Conservation (phyloP, 345 rosid genomes). For the Streptanthus diversifolius region DNA sequence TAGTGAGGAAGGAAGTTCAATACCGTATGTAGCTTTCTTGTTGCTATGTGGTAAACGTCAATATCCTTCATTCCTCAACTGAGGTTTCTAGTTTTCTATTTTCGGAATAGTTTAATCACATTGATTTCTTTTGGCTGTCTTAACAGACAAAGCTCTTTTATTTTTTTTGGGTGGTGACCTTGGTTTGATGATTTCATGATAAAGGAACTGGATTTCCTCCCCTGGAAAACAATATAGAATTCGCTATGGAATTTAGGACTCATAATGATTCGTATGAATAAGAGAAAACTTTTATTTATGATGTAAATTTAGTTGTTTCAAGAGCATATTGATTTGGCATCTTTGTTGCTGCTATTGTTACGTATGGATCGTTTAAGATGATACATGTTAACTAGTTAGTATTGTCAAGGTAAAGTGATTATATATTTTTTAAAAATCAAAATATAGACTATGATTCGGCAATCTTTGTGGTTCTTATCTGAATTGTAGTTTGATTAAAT, state of each 20-base stretch:
- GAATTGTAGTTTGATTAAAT: not conserved
- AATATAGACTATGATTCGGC: not conserved
- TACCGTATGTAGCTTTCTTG: not conserved
- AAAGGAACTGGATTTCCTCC: not conserved
- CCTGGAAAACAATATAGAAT: too few species aligned
- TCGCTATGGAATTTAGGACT: not conserved
- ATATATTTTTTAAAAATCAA: not conserved
- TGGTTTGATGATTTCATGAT: too few species aligned
- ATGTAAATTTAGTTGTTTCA: not conserved
- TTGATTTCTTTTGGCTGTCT: not conserved
- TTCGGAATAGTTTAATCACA: not conserved
- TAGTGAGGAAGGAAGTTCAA: not conserved
- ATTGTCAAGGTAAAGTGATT: not conserved
- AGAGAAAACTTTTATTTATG: not conserved
- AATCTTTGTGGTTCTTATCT: not conserved
- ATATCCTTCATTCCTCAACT: not conserved
- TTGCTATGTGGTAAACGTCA: not conserved
- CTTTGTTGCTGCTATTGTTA: not conserved
- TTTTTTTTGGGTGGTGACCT: not conserved
- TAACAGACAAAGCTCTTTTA: not conserved
- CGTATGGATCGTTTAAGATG: not conserved
- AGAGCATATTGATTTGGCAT: not conserved
- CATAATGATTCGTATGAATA: not conserved
- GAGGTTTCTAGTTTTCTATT: not conserved
- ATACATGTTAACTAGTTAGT: too few species aligned